These are phyloP conservation scores for Carex myosuroides DNA, from an alignment of 176 grass and related monocot genomes.

Conservation along the genomic window DNA sequence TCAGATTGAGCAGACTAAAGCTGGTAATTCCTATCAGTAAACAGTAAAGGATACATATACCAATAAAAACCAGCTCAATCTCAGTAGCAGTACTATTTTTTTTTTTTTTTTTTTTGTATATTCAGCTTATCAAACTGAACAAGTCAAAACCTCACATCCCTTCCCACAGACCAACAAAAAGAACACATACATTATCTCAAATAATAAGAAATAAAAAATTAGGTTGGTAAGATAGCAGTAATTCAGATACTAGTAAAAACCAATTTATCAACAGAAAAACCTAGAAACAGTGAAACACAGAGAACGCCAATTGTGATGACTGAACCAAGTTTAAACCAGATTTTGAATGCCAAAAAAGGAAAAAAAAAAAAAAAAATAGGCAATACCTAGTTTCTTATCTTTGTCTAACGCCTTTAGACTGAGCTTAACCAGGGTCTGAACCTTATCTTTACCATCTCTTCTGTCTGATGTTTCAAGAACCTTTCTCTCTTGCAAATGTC, in stretches of 20 bases:
- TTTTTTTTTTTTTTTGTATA: not conserved
- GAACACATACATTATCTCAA: no score
- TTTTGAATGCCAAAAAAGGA: not conserved
- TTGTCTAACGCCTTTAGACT: conserved; percentile 52
- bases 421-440: conserved; percentile 44
- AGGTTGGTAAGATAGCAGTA: not conserved
- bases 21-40: not conserved
- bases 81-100: not conserved
- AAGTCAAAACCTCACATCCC: not conserved
- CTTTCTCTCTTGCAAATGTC: not conserved
- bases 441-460: conserved; percentile 47
- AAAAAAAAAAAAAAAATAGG: not conserved
- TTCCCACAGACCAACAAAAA: no score
- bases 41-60: not conserved
- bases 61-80: not conserved
- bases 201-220: not conserved
- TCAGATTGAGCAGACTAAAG: not conserved
- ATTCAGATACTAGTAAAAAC: not conserved
- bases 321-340: not conserved
- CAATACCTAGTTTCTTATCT: conserved; percentile 56
- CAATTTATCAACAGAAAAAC: not conserved
- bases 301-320: not conserved
- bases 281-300: not conserved
- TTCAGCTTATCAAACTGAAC: not conserved
- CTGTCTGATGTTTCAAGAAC: not conserved